Base-by-base conservation (phyloP, 257 asterid genomes). In the Ophiorrhiza pumila region DNA sequence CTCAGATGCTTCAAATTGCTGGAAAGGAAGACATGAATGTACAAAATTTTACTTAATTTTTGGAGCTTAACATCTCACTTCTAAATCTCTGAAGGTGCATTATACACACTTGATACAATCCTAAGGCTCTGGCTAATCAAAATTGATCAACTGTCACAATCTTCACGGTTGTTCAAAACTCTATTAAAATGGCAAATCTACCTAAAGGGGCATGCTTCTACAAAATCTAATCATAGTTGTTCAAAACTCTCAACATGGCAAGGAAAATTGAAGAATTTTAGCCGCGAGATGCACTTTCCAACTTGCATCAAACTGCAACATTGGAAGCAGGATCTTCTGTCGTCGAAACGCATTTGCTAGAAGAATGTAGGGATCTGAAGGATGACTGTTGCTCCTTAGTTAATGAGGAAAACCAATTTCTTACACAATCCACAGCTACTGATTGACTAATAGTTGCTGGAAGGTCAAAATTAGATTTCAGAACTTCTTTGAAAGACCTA, bases 351-450 rank as follows among this genome's bases (percentile, higher is more conserved):
- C 15, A 34, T 74, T 62, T 68, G 61, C 52, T 61, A 52, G 83
- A 72, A 62, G 83, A 65, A n/a, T 69, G 76, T 53, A 85, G 79
- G 66, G 69, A 79, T 78, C 79, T 83, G 77, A 87, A 79, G 71
- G 82, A 81, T 22, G 87, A 86, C 71, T 77, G 91, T 22, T 91
- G 92, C 81, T 87, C 95, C 5, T 66, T 18, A 72, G 77, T 82
- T 81, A 94, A 82, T 35, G 76, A 81, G 32, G 59, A 82, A 71
- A 88, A 90, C 99, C 99, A 94, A 68, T 77, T 82, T 83, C 81
- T 78, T 74, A 88, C 56, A 72, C 83, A 79, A 23, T 72, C 77
- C 46, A 65, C 75, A 65, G 89, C 83, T 57, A 75, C 35, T 32
- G 83, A 81, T 46, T 77, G 85, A 80, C 78, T 76, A 46, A 39